Conservation (phyloP, 1,284 basidiomycete genomes). For the Tilletia horrida region DNA sequence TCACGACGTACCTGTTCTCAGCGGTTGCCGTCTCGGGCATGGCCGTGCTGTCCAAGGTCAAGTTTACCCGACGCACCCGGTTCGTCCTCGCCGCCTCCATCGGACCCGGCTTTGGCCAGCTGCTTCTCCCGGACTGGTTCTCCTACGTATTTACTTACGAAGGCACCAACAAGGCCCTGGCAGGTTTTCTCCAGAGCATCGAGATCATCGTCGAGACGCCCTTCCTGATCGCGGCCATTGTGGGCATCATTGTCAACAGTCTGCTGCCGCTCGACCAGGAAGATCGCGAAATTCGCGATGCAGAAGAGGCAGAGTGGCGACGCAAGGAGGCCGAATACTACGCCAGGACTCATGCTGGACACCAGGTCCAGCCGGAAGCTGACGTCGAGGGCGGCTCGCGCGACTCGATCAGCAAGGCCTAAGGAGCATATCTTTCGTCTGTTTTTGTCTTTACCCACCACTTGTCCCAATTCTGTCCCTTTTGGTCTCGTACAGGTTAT, state of each 20-base stretch:
- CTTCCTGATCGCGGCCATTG: constrained; percentile 68
- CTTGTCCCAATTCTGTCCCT: neutral
- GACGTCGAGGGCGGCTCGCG: constrained; percentile 19
- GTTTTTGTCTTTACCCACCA: neutral
- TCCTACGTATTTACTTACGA: constrained; percentile 58
- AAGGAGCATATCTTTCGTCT: neutral
- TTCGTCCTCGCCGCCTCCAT: constrained; percentile 65
- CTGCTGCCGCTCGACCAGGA: constrained; percentile 42
- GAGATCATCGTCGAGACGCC: constrained; percentile 22
- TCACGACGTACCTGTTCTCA: constrained; percentile 54
- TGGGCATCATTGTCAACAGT: constrained; percentile 38
- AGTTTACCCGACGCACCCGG: constrained; percentile 69
- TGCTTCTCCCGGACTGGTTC: constrained; percentile 56
- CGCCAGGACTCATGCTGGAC: neutral
- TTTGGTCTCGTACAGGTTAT: too few relatives aligned
- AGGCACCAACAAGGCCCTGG: constrained; percentile 63
- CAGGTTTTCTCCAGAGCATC: constrained; percentile 67
- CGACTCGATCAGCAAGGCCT: neutral
- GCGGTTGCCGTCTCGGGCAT: constrained; percentile 63
- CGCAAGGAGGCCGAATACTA: constrained; percentile 14
- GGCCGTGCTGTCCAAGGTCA: constrained; percentile 67
- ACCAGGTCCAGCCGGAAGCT: neutral
- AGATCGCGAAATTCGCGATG: constrained; percentile 24
- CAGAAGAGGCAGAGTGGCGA: constrained; percentile 6
- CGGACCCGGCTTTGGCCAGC: constrained; percentile 69